Conservation (phyloP, 2,329 filamentous ascomycete genomes). For the Zopfia rhizophila region DNA sequence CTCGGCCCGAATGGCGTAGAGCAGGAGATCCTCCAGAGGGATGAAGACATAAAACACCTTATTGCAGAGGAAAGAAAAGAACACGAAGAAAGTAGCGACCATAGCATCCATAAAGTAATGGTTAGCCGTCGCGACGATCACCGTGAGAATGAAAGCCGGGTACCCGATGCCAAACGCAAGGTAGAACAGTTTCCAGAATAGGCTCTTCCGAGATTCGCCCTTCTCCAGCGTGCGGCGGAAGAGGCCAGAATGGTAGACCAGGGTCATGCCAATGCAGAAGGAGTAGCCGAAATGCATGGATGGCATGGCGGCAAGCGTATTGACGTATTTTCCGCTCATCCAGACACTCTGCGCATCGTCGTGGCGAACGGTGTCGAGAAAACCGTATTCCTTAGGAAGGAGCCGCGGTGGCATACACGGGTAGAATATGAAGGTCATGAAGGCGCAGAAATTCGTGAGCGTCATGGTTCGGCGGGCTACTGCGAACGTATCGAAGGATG, state of each 20-base stretch:
- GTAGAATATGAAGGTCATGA: conserved; percentile 63
- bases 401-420: conserved; percentile 65
- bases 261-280: conserved; percentile 63
- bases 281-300: conserved; percentile 66
- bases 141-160: conserved; percentile 64
- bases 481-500: conserved; percentile 58
- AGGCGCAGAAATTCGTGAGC: conserved; percentile 65
- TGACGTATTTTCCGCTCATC: conserved; percentile 59
- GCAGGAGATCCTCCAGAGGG: conserved; percentile 62
- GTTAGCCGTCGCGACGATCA: conserved; percentile 71
- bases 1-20: conserved; percentile 60
- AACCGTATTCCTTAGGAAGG: conserved; percentile 56
- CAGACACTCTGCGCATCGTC: conserved; percentile 59
- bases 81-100: conserved; percentile 61
- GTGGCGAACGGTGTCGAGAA: conserved; percentile 59
- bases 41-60: conserved; percentile 62
- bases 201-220: conserved; percentile 55
- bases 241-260: conserved; percentile 64
- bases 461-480: conserved; percentile 58
- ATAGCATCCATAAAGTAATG: conserved; percentile 68
- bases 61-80: conserved; percentile 61
- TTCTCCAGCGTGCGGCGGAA: conserved; percentile 56
- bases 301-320: conserved; percentile 59
- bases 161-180: conserved; percentile 62
- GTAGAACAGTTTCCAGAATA: conserved; percentile 57